phyloP scores from a whole-genome alignment of 2,329 filamentous ascomycete species.

The Harringtonia lauricola region DNA sequence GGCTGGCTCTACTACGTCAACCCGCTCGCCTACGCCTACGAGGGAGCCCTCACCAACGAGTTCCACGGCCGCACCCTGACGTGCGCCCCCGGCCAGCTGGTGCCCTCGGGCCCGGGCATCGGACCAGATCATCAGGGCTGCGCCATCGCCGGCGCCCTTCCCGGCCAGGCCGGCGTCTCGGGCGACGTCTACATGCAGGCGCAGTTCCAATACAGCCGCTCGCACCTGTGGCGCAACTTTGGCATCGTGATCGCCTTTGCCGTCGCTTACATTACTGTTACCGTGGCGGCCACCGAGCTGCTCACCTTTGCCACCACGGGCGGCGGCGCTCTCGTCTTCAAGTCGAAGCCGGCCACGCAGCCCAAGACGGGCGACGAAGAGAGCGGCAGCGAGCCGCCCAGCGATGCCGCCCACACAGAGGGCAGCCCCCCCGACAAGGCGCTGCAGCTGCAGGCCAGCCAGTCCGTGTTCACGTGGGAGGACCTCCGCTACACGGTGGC shows the following conservation, averaged over 20 bases:
- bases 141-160: slow-evolving; percentile 39
- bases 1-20: slow-evolving; percentile 57
- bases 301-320: slow-evolving; percentile 64
- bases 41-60: slow-evolving; percentile 44
- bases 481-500: slow-evolving; percentile 59
- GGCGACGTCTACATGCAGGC: slow-evolving; percentile 44
- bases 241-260: slow-evolving; percentile 64
- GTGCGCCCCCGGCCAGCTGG: slow-evolving; percentile 30
- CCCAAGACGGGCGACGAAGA: slow-evolving; percentile 46
- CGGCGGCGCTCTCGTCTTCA: slow-evolving; percentile 34
- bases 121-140: slow-evolving; percentile 35
- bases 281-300: slow-evolving; percentile 48
- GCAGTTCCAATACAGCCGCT: slow-evolving; percentile 39
- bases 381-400: slow-evolving; percentile 22
- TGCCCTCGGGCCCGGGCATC: slow-evolving; percentile 32
- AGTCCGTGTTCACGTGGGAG: slow-evolving; percentile 63
- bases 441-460: slow-evolving; percentile 28
- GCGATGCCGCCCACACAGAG: slow-evolving; percentile 18
- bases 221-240: slow-evolving; percentile 64
- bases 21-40: slow-evolving; percentile 53
- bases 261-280: slow-evolving; percentile 27
- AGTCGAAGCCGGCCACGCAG: slow-evolving; percentile 40
- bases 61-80: slow-evolving; percentile 45
- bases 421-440: too few relatives aligned
- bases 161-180: slow-evolving; percentile 34